Base-by-base conservation (phyloP, 306 rosid species). In the Acacia melanoxylon region DNA sequence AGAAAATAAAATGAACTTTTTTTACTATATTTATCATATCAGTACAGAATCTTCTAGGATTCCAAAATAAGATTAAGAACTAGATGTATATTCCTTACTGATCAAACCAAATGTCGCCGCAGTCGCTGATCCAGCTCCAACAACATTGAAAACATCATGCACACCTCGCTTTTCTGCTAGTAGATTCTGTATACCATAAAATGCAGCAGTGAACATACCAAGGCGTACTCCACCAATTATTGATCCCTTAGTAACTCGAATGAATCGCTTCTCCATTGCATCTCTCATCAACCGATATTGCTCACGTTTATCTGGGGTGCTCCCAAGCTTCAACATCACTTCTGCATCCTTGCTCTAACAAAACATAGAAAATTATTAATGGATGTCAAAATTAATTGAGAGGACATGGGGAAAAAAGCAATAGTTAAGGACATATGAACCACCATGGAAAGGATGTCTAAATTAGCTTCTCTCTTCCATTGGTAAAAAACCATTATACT, bases 121-220 rank as follows among this genome's bases (percentile, higher is more conserved):
- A 61, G 99, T 93, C 73, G 96, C 97, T 78, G 99, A 95, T 76
- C 99, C 97, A 83, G 98, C 99, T 81, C 93, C 99, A 76, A 82
- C 93, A 83, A 92, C 86, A 80, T 95, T 95, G 80, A 89, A 89
- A 75, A 93, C 94, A 85, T 95, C 99, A 74, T 82, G 94, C 54
- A 93, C 92, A 11, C 97, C 97, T 24, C 99, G 91, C 81, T 92
- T 83, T 87, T 95, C 98, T 33, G 89, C 97, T 78, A 95, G 89
- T n/a, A 95, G 79, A 89, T 93, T 87, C 77, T 93, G 97, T 37
- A 95, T 72, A 54, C 90, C 72, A 78, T 51, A 95, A 87, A 95
- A 95, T 41, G 97, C 88, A 67, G 98, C 99, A 46, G 67, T 61
- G 67, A 61, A 93, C 87, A 93, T 83, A 49, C 99, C 99, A 62